Base-by-base conservation (phyloP, 441 rosid species). In the Croton laevigatus region DNA sequence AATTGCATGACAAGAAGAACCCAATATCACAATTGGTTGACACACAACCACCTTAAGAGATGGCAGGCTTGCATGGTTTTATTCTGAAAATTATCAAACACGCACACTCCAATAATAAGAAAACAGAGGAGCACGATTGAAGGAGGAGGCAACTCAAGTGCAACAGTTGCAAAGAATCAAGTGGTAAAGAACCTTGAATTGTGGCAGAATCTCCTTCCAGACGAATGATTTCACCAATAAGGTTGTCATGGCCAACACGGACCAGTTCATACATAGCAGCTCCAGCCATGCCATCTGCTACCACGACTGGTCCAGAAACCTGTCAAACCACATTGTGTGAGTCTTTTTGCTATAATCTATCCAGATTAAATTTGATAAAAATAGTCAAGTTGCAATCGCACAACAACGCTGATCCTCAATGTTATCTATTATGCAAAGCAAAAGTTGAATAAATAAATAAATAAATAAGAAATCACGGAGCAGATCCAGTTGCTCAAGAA, bases 201-300 rank as follows among this genome's bases (percentile, higher is more conserved):
- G 98, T 93, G 10, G 98, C 97, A 66, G 98, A 96, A 82, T 96
- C 87, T 80, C 98, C 99, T 85, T 93, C 97, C 80, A 93, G 84
- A 63, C 98, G 87, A 52, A 96, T 93, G 75, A 96, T 96, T 79
- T 96, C 99, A 68, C 99, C 98, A 34, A 96, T 96, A 66, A 93
- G 80, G 36, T 91, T 90, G 85, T 96, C 96, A 74, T 93, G 86
- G 10, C 99, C 98, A n/a, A 96, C 97, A 78, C 97, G 99, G 69
- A 96, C 99, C 61, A 96, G 83, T 80, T 96, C 98, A 68, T 96
- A 93, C 99, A 96, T 96, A 70, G 99, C 99, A 75, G 98, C 99
- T 65, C 99, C 99, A 45, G 88, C 94, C 99, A 96, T 93, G 75
- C 99, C 97, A 82, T 96, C 99, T 6, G 98, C 99, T 65, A 96